Conservation (phyloP, 192 early-diverging fungal species). For the Coemansia sp. region DNA sequence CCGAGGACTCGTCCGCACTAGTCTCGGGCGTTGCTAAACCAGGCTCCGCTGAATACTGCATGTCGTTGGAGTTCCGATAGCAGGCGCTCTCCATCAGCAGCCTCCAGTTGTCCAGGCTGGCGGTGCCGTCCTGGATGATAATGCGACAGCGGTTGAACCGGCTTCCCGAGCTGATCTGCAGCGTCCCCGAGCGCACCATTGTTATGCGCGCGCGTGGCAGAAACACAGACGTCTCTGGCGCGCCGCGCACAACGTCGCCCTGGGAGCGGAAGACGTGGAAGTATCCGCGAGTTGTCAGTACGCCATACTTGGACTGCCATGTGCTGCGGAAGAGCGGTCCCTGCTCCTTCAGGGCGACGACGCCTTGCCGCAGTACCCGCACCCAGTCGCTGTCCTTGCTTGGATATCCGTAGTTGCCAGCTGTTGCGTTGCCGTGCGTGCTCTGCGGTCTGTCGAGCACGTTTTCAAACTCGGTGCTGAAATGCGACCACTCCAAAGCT, state of each 20-base stretch:
- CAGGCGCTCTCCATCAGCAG: slow-evolving; percentile 37
- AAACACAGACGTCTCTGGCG: slow-evolving; percentile 47
- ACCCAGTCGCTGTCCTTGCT: slow-evolving; percentile 33
- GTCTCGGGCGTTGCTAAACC: slow-evolving; percentile 46
- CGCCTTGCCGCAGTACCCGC: slow-evolving; percentile 46
- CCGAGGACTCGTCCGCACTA: slow-evolving; percentile 29
- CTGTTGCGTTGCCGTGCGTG: slow-evolving; percentile 5
- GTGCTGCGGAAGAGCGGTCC: slow-evolving; percentile 50
- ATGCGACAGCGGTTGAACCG: slow-evolving; percentile 44
- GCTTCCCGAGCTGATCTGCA: slow-evolving; percentile 42
- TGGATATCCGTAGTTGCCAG: slow-evolving; percentile 16
- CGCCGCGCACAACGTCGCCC: slow-evolving; percentile 46
- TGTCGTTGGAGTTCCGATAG: background rate
- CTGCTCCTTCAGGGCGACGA: slow-evolving; percentile 44
- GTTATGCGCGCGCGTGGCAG: slow-evolving; percentile 38
- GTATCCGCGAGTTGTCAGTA: slow-evolving; percentile 46
- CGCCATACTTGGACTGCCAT: slow-evolving; percentile 52
- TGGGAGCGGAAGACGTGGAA: slow-evolving; percentile 54
- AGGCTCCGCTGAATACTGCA: background rate
- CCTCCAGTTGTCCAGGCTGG: slow-evolving; percentile 39
- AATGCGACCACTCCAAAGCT: slow-evolving; percentile 32
- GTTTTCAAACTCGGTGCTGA: slow-evolving; percentile 8
- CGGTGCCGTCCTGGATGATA: slow-evolving; percentile 35
- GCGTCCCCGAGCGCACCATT: slow-evolving; percentile 15
- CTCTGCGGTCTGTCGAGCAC: slow-evolving; percentile 21